Conservation (phyloP, 2,329 filamentous ascomycete genomes). For the Ophiosphaerella korrae region DNA sequence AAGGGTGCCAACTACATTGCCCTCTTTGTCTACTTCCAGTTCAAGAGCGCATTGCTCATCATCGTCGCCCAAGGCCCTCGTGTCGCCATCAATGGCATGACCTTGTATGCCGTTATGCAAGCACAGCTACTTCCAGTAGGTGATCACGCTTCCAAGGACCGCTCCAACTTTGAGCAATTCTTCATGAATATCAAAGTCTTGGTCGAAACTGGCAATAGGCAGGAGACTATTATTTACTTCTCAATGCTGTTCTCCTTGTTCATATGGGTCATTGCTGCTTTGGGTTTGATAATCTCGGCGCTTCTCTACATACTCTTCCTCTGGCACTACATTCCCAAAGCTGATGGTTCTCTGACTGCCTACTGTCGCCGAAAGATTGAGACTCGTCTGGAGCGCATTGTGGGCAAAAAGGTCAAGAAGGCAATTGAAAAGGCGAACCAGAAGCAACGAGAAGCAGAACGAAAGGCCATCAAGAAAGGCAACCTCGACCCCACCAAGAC, state of each 20-base stretch:
- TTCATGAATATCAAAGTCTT: conserved; percentile 80
- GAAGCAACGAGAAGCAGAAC: conserved; percentile 51
- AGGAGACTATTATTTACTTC: conserved; percentile 81
- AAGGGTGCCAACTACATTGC: conserved; percentile 91
- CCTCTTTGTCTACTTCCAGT: conserved; percentile 86
- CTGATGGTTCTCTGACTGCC: conserved; percentile 77
- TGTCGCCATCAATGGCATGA: conserved; percentile 87
- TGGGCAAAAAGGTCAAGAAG: conserved; percentile 84
- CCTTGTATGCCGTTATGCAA: conserved; percentile 81
- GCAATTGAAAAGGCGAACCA: conserved; percentile 78
- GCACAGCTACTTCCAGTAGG: conserved; percentile 71
- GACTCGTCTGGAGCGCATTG: conserved; percentile 80
- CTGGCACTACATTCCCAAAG: conserved; percentile 85
- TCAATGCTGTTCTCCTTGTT: conserved; percentile 92
- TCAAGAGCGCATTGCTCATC: conserved; percentile 80
- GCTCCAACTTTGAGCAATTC: conserved; percentile 72
- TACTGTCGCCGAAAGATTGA: conserved; percentile 96
- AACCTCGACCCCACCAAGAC: conserved; percentile 40
- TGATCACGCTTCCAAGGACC: conserved; percentile 61
- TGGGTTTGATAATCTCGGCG: conserved; percentile 74
- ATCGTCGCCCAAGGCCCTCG: conserved; percentile 90
- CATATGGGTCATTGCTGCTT: conserved; percentile 82
- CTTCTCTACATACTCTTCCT: conserved; percentile 87
- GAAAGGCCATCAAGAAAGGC: conserved; percentile 53
- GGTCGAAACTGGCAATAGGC: conserved; percentile 69